A percentile compares a stretch with the other conserved stretches of the same genome.
Evolutionary conservation across 345 rosid species (phyloP).

Genomic region (Populus alba): DNA sequence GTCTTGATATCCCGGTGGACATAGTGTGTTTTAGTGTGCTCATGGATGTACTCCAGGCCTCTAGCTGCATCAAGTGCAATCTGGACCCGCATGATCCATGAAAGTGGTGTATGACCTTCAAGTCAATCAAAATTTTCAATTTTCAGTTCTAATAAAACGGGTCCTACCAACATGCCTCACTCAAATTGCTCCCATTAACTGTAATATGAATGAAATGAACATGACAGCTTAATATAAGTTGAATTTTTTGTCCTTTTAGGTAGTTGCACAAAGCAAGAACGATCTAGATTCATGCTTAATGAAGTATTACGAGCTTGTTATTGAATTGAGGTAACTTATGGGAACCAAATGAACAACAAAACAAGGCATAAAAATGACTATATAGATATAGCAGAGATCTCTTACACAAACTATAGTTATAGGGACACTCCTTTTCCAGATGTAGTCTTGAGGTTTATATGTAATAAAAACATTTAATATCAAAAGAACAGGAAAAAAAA

Average conservation of each 20-base stretch:
- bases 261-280: too few relatives aligned
- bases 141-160: background rate
- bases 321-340: background rate
- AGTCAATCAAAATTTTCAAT: constrained; percentile 8
- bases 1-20: constrained; percentile 97
- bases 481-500: background rate
- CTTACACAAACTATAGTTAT: background rate
- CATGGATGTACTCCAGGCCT: constrained; percentile 95
- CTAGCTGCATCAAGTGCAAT: constrained; percentile 91
- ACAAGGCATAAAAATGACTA: too few relatives aligned
- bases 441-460: too few relatives aligned
- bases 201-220: background rate
- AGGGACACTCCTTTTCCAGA: background rate
- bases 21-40: constrained; percentile 89
- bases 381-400: too few relatives aligned
- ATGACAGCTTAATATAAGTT: background rate
- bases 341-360: too few relatives aligned
- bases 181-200: background rate
- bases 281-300: too few relatives aligned
- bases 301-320: background rate
- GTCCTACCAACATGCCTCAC: background rate
- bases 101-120: constrained; percentile 78
- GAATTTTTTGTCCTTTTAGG: too few relatives aligned
- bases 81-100: constrained; percentile 91
- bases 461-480: background rate